Evolutionary conservation across 306 rosid species (phyloP).

Genomic region (Quillaja saponaria): DNA sequence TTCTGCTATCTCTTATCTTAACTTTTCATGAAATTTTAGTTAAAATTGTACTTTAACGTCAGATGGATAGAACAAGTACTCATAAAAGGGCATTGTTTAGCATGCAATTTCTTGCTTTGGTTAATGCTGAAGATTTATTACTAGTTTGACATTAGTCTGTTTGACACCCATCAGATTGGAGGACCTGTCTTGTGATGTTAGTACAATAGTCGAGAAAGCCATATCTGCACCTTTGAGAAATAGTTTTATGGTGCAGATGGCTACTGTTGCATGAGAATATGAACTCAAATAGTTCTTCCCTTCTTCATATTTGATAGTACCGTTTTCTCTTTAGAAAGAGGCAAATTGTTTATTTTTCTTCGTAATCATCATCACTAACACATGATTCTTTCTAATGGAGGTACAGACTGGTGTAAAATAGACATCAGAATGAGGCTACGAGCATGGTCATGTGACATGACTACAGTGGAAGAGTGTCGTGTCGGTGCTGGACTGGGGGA

Average conservation of each 20-base stretch:
- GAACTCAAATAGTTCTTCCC: no score
- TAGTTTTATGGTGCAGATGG: conserved; percentile 10
- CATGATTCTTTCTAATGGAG: conserved; percentile 27
- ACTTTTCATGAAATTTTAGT: conserved; percentile 1
- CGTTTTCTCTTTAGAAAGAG: conserved; percentile 12
- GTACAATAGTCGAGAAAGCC: conserved; percentile 26
- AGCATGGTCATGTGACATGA: conserved; percentile 93
- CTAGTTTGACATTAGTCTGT: conserved; percentile 3
- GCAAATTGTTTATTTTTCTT: conserved; percentile 5
- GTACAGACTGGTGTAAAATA: conserved; percentile 60
- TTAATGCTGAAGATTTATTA: background rate
- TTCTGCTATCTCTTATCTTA: conserved; percentile 10
- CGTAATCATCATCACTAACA: conserved; percentile 18
- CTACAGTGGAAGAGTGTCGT: conserved; percentile 84
- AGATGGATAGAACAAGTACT: conserved; percentile 4
- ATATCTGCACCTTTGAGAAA: conserved; percentile 17
- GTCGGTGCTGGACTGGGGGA: conserved; percentile 98
- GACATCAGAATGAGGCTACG: conserved; percentile 67
- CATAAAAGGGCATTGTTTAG: conserved; percentile 9
- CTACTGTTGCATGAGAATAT: conserved; percentile 24
- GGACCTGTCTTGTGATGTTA: conserved; percentile 23
- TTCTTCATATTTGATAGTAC: conserved; percentile 14
- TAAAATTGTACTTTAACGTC: conserved; percentile 8
- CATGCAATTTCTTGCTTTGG: background rate
- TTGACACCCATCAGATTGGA: background rate